These are phyloP conservation scores for Stagonosporopsis tanaceti DNA, from an alignment of 2,329 filamentous ascomycete genomes.

Conservation along the genomic window DNA sequence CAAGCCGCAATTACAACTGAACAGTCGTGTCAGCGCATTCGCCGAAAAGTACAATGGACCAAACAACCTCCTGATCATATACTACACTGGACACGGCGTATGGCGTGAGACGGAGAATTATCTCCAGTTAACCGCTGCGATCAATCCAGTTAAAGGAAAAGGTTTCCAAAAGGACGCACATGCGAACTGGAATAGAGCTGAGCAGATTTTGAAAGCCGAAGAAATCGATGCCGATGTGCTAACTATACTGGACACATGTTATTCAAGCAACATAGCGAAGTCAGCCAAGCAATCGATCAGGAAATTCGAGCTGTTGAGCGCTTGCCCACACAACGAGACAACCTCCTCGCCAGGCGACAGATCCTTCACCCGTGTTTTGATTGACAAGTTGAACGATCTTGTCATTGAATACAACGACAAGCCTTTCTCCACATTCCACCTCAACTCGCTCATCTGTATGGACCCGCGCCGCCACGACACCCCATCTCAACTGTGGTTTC, in stretches of 20 bases:
- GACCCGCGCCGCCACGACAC: conserved; percentile 37
- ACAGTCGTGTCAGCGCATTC: conserved; percentile 38
- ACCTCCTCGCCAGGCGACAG: conserved; percentile 40
- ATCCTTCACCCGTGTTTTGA: conserved; percentile 48
- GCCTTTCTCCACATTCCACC: conserved; percentile 41
- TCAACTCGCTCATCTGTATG: conserved; percentile 38
- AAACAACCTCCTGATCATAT: conserved; percentile 48
- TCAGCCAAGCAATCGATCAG: conserved; percentile 32
- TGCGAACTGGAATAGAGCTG: conserved; percentile 48
- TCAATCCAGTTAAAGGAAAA: conserved; percentile 21
- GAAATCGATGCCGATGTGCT: conserved; percentile 47
- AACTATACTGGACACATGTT: conserved; percentile 52
- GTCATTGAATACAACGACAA: conserved; percentile 28
- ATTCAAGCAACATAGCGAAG: conserved; percentile 46
- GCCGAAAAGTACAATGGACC: conserved; percentile 40
- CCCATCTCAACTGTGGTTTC: conserved; percentile 40
- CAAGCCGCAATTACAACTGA: conserved; percentile 48
- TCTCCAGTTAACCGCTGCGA: conserved; percentile 38
- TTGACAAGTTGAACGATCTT: conserved; percentile 39
- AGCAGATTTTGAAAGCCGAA: conserved; percentile 38
- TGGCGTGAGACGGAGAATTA: conserved; percentile 32
- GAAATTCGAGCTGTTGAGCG: conserved; percentile 46
- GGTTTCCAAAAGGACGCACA: conserved; percentile 37
- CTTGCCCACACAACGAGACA: conserved; percentile 36
- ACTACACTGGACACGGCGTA: conserved; percentile 51